phyloP scores from a whole-genome alignment of 768 basidiomycete genomes.

The Podaxis sp. region DNA sequence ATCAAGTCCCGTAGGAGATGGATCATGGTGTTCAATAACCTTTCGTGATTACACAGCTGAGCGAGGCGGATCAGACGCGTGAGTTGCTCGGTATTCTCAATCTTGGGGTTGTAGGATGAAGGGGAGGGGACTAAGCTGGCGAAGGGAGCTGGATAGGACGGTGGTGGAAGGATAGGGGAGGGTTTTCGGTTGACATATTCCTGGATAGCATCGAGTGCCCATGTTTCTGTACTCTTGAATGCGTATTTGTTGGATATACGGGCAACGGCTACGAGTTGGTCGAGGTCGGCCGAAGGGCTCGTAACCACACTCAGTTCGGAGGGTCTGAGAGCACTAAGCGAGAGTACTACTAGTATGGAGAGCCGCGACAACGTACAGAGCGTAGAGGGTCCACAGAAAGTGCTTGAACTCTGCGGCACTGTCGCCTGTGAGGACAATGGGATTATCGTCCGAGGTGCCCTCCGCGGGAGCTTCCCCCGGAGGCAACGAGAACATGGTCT shows the following conservation, averaged over 20 bases:
- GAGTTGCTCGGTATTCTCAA: conserved; percentile 45
- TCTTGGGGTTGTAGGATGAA: conserved; percentile 17
- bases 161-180: conserved; percentile 48
- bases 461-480: conserved; percentile 51
- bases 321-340: conserved; percentile 46
- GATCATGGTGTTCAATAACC: conserved; percentile 61
- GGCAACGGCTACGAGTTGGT: conserved; percentile 50
- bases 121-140: conserved; percentile 14
- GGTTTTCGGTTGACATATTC: conserved; percentile 60
- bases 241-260: conserved; percentile 71
- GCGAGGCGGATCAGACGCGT: conserved; percentile 66
- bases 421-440: conserved; percentile 64
- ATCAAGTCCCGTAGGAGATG: conserved; percentile 59
- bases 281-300: conserved; percentile 49
- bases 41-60: conserved; percentile 63
- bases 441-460: conserved; percentile 63
- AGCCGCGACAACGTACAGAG: conserved; percentile 56
- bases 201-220: conserved; percentile 74
- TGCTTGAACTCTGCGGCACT: conserved; percentile 65
- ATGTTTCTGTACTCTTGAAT: conserved; percentile 72
- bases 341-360: conserved; percentile 8
- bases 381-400: conserved; percentile 78
- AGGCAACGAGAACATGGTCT: conserved; percentile 66
- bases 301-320: conserved; percentile 55
- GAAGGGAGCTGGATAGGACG: conserved; percentile 29